Percentiles rank a stretch among this genome's conserved stretches.
phyloP scores from a whole-genome alignment of 2,329 filamentous ascomycete species.

The Aspergillus viridinutans region DNA sequence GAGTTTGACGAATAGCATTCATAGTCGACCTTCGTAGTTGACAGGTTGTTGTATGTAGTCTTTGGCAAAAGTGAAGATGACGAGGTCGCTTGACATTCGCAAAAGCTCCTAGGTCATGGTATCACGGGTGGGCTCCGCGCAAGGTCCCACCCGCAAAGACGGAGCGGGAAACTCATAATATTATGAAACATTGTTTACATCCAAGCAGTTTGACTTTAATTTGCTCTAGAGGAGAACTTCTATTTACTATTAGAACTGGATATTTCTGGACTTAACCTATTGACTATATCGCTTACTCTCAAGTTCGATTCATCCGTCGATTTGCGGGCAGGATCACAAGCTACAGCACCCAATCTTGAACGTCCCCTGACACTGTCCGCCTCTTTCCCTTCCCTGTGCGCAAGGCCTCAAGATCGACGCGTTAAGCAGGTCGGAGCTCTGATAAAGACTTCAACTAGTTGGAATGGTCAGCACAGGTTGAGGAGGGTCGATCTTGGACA shows the following conservation, averaged over 20 bases:
- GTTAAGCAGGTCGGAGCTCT: constrained; percentile 8
- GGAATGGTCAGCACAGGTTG: constrained; percentile 33
- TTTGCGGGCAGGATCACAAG: neutral
- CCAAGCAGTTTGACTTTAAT: constrained; percentile 4
- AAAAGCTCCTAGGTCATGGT: constrained; percentile 6
- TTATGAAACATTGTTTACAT: constrained; percentile 10
- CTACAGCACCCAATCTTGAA: constrained; percentile 5
- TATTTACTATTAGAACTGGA: neutral
- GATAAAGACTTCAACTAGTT: constrained; percentile 7
- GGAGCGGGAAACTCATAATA: constrained; percentile 2
- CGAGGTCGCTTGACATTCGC: neutral
- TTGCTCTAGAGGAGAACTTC: constrained; percentile 1
- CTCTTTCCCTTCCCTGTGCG: constrained; percentile 12
- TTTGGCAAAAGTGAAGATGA: neutral
- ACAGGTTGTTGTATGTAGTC: neutral
- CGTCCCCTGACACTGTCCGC: constrained; percentile 33
- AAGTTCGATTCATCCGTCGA: neutral
- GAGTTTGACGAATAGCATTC: constrained; percentile 91
- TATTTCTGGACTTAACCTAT: neutral
- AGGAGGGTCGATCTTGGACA: constrained; percentile 35
- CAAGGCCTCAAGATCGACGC: constrained; percentile 11
- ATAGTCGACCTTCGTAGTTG: constrained; percentile 49
- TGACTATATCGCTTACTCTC: neutral
- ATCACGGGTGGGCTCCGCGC: constrained; percentile 17
- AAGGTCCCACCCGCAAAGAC: constrained; percentile 15